Base-by-base conservation (phyloP, 345 rosid genomes). In the Populus alba region DNA sequence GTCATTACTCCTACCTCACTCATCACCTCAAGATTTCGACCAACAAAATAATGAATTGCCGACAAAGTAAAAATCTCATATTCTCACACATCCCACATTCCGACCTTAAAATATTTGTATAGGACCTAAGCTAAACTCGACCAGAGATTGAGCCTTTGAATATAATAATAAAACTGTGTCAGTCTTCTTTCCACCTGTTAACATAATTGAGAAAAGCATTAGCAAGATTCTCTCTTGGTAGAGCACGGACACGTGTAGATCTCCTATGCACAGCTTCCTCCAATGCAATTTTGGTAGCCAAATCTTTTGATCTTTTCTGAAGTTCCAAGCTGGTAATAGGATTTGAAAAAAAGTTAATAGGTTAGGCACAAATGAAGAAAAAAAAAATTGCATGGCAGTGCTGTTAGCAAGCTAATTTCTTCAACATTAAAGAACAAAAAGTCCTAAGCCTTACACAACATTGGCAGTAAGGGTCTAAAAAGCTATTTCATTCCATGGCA, bases 171-270 rank as follows among this genome's bases (percentile, higher is more conserved):
- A 41, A 41, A 0, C 31, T 2, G 25, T n/a, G 43, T 81, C 79
- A 89, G 35, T 96, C 98, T 85, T 90, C 97, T 87, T 90, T 94
- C 98, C 95, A 92, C 90, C 85, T 91, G 90, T 96, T 96, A 68
- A 88, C 92, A 53, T 96, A 96, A 85, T 89, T 87, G 65, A 88
- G 86, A 86, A 87, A 93, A 79, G 97, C 88, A 81, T 83, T 88
- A 6, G 92, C 95, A 76, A 94, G 92, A 77, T 88, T 96, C 78
- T 92, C 92, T 80, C 91, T 88, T 16, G 94, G 92, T 17, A 94
- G 89, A 53, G 98, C 98, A 41, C 93, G 86, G 27, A 96, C 98
- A 55, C 98, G 97, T 23, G 91, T 89, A 9, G 98, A 96, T 82
- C 98, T 89, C 70, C 99, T 87, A 27, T 91, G 86, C 82, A 90